Percentiles rank a stretch among this genome's conserved stretches.
phyloP scores from a whole-genome alignment of 768 basidiomycete genomes.

The Tephrocybe rancida region DNA sequence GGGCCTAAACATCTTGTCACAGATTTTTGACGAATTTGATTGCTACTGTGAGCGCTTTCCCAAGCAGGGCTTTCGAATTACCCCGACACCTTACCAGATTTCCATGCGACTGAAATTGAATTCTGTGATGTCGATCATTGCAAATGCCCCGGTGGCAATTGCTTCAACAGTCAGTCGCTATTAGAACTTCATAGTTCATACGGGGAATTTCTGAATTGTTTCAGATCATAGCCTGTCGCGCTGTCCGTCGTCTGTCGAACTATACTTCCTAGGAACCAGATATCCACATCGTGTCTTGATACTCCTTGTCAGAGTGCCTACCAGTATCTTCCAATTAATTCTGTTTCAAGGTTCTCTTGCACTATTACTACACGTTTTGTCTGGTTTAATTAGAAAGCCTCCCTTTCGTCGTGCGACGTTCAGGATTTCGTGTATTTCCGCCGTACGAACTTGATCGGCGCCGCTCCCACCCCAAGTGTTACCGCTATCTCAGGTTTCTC shows the following conservation, averaged over 20 bases:
- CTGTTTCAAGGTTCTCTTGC: no score
- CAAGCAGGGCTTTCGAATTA: neutral
- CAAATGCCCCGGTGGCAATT: conserved; percentile 73
- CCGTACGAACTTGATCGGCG: conserved; percentile 32
- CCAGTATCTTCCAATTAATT: no score
- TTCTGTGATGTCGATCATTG: conserved; percentile 71
- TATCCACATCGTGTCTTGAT: no score
- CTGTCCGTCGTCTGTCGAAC: conserved; percentile 65
- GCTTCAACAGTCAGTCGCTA: conserved; percentile 54
- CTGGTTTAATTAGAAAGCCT: no score
- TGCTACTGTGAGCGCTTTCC: conserved; percentile 52
- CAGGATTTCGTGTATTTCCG: no score
- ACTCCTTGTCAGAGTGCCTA: conserved; percentile 31
- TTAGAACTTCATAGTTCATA: neutral
- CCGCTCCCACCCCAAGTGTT: conserved; percentile 33
- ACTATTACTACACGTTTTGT: no score
- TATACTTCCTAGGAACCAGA: no score
- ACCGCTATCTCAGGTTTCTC: conserved; percentile 31
- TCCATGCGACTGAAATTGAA: conserved; percentile 74
- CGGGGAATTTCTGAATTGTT: neutral
- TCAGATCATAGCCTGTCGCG: conserved; percentile 65
- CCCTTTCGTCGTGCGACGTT: no score
- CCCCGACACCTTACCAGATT: conserved; percentile 24
- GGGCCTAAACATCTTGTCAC: neutral
- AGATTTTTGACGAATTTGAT: conserved; percentile 71